phyloP scores from a whole-genome alignment of 306 rosid species.

The Mimosa pudica region DNA sequence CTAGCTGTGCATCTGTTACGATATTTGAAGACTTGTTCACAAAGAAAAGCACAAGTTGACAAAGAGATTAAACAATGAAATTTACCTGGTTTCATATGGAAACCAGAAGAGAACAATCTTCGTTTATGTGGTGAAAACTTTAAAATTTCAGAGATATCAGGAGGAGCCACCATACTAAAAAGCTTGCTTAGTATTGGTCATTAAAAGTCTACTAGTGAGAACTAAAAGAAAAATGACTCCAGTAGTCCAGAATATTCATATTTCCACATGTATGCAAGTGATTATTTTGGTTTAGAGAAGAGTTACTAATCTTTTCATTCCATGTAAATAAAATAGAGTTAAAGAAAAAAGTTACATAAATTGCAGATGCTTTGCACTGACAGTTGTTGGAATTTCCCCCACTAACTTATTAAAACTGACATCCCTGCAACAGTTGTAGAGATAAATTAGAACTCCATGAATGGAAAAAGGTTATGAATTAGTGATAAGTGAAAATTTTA shows the following conservation, averaged over 20 bases:
- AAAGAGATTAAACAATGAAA: not conserved
- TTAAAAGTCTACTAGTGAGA: slow-evolving; percentile 1
- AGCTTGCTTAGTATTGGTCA: slow-evolving; percentile 17
- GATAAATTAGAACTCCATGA: slow-evolving; percentile 19
- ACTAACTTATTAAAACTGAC: slow-evolving; percentile 79
- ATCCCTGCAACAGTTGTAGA: slow-evolving; percentile 59
- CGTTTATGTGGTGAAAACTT: not conserved
- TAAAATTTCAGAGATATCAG: not conserved
- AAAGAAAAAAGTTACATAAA: slow-evolving; percentile 62
- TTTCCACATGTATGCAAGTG: not conserved
- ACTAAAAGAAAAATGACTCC: slow-evolving; percentile 3
- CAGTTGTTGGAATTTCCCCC: slow-evolving; percentile 65
- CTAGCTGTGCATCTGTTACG: not conserved
- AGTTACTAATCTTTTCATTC: slow-evolving; percentile 1
- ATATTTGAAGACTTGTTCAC: not conserved
- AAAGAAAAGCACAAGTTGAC: not conserved
- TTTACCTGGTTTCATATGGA: not conserved
- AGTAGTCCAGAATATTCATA: too few species aligned
- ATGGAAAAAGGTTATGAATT: slow-evolving; percentile 2
- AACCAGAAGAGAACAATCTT: not conserved
- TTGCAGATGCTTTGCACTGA: slow-evolving; percentile 40
- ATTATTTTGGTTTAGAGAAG: slow-evolving; percentile 16
- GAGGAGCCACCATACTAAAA: not conserved
- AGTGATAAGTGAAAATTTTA: slow-evolving; percentile 15
- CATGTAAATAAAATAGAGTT: slow-evolving; percentile 11